Evolutionary conservation across 1,284 basidiomycete genomes (phyloP).

Genomic region (Cryptococcus wingfieldii): DNA sequence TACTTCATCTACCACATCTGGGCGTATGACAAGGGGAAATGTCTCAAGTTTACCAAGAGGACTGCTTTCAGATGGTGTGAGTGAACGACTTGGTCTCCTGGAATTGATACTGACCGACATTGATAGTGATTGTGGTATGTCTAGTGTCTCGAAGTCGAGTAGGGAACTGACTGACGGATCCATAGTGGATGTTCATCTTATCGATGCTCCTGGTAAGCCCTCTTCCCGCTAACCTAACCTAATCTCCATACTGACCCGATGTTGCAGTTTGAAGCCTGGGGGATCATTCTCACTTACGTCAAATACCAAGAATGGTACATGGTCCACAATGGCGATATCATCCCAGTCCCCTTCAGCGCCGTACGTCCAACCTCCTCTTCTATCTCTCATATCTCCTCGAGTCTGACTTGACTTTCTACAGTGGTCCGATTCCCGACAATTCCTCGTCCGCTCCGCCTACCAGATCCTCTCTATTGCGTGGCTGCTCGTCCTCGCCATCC

Average conservation of each 20-base stretch:
- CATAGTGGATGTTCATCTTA: constrained; percentile 19
- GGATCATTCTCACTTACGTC: constrained; percentile 21
- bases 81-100: neutral
- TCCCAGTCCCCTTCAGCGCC: constrained; percentile 21
- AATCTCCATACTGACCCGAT: no score
- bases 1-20: constrained; percentile 35
- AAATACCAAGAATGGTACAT: constrained; percentile 28
- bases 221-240: neutral
- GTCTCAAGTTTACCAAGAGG: constrained; percentile 18
- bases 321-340: constrained; percentile 16
- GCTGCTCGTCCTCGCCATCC: constrained; percentile 22
- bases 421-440: constrained; percentile 21
- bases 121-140: constrained; percentile 17
- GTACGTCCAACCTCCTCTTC: constrained; percentile 9
- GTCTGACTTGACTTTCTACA: neutral
- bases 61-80: constrained; percentile 30
- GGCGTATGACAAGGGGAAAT: constrained; percentile 27
- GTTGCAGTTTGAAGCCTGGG: constrained; percentile 24
- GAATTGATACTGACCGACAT: neutral
- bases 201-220: constrained; percentile 11
- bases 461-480: constrained; percentile 25
- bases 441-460: constrained; percentile 20
- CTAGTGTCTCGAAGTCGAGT: neutral
- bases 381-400: neutral
- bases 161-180: neutral